Evolutionary conservation across 805 yeast species (phyloP), one percentile per base, ranked within the genome.

Genomic region (Ogataea minuta): DNA sequence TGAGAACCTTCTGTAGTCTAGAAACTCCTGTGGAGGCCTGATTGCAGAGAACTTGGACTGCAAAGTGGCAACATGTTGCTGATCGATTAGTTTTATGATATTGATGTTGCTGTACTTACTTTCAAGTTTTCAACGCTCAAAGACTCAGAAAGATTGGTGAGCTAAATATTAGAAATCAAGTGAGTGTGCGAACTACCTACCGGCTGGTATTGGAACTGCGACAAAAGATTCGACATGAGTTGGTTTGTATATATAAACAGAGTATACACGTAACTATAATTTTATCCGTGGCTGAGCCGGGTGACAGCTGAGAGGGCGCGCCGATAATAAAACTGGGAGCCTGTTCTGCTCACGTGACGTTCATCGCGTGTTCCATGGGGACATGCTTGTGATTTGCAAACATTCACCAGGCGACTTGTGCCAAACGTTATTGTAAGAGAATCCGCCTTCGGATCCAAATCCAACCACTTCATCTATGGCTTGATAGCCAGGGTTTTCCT

Each of bases 1-100:
- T 25, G 95, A 84, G 46, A 93, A 63, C 60, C 95, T 81, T 64
- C 89, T 84, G 57, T 85, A 66, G 61, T 93, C 97, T 58, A 93
- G 87, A 60, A 93, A 93, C 62, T 93, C 99, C 63, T 84, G 93
- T 28, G 95, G 90, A 25, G 97, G 87, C 58, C 85, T 82, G 45
- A 93, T 63, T 54, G 84, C 77, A 33, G 93, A 65, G 46, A 89
- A 69, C 47, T 81, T 76, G 26, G 72, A 56, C 57, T 83, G 87
- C 34, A 91, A 51, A 3, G 79, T 52, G 21, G 63, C 66, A 15
- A 78, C 42, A 15, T 46, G 53, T 43, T 45, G 49, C 49, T 47
- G 13, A n/a, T 33, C 4, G 11, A 19, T 21, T 33, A 17, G 30
- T 21, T 13, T 19, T 17, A n/a, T 5, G n/a, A n/a, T n/a, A 10